A percentile compares a stretch with the other conserved stretches of the same genome.
These are phyloP conservation scores for Tetraselmis striata DNA, from an alignment of 139 green algal genomes.

Conservation along the genomic window DNA sequence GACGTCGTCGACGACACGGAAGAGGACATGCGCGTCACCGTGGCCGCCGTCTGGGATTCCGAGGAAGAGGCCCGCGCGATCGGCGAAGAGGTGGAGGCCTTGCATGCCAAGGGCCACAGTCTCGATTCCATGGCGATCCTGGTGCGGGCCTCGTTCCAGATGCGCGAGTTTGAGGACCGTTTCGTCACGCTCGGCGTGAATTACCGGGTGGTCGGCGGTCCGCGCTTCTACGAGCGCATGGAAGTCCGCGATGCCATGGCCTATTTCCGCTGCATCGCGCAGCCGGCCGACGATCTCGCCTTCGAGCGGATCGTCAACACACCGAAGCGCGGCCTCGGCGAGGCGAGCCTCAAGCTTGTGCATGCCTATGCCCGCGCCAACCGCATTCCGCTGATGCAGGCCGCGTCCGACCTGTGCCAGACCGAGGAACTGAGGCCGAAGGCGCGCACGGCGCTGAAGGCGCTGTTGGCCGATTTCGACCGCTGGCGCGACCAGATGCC, in stretches of 20 bases:
- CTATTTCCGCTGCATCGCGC: constrained; percentile 44
- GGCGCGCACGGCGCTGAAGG: too few relatives aligned
- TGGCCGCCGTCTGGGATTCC: too few relatives aligned
- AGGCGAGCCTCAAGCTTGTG: too few relatives aligned
- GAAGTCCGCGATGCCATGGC: constrained; percentile 51
- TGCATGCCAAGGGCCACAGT: too few relatives aligned
- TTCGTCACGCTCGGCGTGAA: constrained; percentile 23
- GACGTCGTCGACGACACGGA: too few relatives aligned
- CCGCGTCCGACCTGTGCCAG: neutral
- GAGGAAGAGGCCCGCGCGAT: too few relatives aligned
- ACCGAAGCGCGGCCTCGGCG: constrained; percentile 32
- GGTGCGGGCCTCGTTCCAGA: too few relatives aligned
- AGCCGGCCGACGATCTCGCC: constrained; percentile 37
- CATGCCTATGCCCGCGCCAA: too few relatives aligned
- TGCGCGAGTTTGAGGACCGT: constrained; percentile 31
- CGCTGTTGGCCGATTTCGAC: neutral
- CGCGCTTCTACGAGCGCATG: constrained; percentile 39
- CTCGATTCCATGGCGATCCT: too few relatives aligned
- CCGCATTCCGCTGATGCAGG: neutral
- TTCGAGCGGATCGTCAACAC: constrained; percentile 48
- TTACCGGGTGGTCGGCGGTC: constrained; percentile 42
- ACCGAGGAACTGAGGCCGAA: neutral
- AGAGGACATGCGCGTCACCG: too few relatives aligned
- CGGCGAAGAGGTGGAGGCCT: too few relatives aligned
- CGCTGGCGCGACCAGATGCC: neutral